Base-by-base conservation (phyloP, 768 basidiomycete genomes). In the Cystoderma amianthinum region DNA sequence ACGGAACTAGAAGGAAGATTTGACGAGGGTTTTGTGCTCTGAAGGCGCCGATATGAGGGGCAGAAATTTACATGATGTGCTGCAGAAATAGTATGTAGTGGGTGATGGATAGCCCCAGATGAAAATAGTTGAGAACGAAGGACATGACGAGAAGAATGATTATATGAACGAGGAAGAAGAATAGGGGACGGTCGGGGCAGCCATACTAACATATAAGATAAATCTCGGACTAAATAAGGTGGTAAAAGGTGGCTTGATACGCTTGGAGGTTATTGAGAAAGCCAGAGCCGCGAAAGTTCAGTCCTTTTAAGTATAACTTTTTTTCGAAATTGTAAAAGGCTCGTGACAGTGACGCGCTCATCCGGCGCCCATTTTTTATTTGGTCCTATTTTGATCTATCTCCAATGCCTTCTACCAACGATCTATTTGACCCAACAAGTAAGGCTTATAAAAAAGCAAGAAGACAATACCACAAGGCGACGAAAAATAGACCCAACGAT, bases 161-260 rank as follows among this genome's bases (percentile, higher is more conserved):
- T 60, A 64, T 36, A 58, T 41, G 62, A 59, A 52, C 72, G 72
- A 44, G 65, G 51, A 48, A 72, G 43, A 47, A 71, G 51, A 28
- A 72, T 54, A 36, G 67, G 63, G 20, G 71, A 56, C 10, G 71
- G 59, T 47, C 81, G 78, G 41, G 82, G 83, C 28, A 87, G 67
- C 82, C 83, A 85, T 76, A 88, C 35, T 61, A 83, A 85, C 85
- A 88, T 88, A 54, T 50, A 49, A 38, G 36, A 5, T 36, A 12
- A 40, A 41, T 48, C 39, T 43, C n/a, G n/a, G n/a, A n/a, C n/a
- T n/a, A n/a, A n/a, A n/a, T n/a, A n/a, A n/a, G n/a, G n/a, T n/a
- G n/a, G n/a, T n/a, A n/a, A n/a, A n/a, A n/a, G n/a, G n/a, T n/a
- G 7, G 25, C 25, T 28, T n/a, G 7, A 28, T 28, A 7, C 25